Evolutionary conservation across 2,329 filamentous ascomycete species (phyloP).

Genomic region (Sporothrix mexicana): DNA sequence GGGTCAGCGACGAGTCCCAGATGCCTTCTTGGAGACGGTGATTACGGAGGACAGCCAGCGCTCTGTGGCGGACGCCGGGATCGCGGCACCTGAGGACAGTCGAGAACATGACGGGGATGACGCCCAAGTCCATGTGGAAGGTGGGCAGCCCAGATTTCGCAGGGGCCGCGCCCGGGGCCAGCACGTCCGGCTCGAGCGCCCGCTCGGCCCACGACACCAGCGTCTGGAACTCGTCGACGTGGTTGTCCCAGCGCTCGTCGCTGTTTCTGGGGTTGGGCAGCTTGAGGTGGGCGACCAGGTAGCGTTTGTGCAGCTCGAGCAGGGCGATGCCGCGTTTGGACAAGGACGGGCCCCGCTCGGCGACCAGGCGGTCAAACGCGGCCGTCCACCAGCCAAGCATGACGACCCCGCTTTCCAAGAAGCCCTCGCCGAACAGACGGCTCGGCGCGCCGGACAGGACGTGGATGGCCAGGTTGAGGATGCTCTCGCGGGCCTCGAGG

Average conservation of each 20-base stretch:
- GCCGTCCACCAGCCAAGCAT: conserved; percentile 24
- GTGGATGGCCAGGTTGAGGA: conserved; percentile 25
- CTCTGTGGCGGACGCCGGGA: conserved; percentile 29
- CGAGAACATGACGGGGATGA: conserved; percentile 34
- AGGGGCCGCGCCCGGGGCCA: background rate
- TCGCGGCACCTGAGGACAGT: conserved; percentile 31
- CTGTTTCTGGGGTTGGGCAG: background rate
- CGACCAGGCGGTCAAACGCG: conserved; percentile 27
- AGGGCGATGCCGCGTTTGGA: conserved; percentile 9
- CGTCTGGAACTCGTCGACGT: background rate
- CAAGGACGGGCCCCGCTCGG: background rate
- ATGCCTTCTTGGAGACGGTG: conserved; percentile 34
- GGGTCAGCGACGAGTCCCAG: conserved; percentile 31
- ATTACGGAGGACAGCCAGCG: conserved; percentile 23
- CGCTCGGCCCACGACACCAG: conserved; percentile 24
- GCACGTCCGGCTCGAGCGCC: background rate
- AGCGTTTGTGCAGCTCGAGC: conserved; percentile 29
- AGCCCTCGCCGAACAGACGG: background rate
- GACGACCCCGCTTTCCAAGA: no score
- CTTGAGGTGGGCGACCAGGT: conserved; percentile 23
- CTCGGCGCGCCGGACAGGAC: background rate
- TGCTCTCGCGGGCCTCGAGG: conserved; percentile 26
- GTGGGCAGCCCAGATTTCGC: background rate
- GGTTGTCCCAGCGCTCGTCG: conserved; percentile 1
- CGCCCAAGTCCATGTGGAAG: conserved; percentile 36